Base-by-base conservation (phyloP, 331 rosid genomes). In the Dryas integrifolia region DNA sequence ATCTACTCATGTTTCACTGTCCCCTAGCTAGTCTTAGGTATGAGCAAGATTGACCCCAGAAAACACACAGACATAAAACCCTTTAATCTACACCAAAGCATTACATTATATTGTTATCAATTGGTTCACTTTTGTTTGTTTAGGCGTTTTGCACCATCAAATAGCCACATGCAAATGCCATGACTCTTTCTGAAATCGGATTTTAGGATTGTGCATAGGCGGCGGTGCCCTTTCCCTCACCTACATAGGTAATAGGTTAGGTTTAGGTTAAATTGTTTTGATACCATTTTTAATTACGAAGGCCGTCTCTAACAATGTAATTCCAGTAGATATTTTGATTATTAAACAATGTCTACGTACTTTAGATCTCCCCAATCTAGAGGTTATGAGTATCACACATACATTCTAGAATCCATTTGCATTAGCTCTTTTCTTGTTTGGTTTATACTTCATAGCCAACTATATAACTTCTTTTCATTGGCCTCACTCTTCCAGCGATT, bases 161-260 rank as follows among this genome's bases (percentile, higher is more conserved):
- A 26, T 47, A 47, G 47, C 68, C 67, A 50, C 4, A 39, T 45
- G 45, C 57, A 55, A 24, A 30, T 30, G 64, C 18, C 35, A 30
- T 30, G 64, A 18, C 16, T 55, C 51, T 53, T 55, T 30, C 39
- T 50, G 70, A 69, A 70, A 50, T 35, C 12, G 72, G 65, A 74
- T 51, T 40, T 70, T 63, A 6, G 21, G 71, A 43, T 43, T 56
- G 7, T 66, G 47, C 66, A 1, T 9, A 18, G 30, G 14, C 0
- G 18, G 44, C 24, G 24, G 26, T 2, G 55, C 44, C 57, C 62
- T 58, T 21, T 12, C 15, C 55, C 57, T 7, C 6, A 14, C 43
- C 58, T 4, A 59, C 21, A 8, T 12, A 30, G 21, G 9, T 44
- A 12, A 47, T 15, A 21, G 60, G 24, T 18, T 30, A 30, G 44